Base-by-base conservation (phyloP, 2,329 filamentous ascomycete species). In the Trichophyton verrucosum region DNA sequence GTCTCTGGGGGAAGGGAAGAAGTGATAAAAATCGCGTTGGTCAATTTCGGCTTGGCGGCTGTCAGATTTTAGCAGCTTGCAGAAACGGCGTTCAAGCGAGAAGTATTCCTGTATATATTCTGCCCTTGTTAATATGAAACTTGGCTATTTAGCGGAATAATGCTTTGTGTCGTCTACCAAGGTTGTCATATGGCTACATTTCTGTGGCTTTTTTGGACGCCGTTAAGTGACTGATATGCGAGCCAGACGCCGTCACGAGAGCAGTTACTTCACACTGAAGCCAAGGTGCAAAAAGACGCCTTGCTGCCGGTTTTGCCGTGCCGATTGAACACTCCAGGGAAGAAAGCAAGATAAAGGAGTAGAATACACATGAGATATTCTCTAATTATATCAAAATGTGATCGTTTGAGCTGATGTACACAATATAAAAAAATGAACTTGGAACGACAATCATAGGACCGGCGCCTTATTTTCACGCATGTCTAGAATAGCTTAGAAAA, bases 331-430 rank as follows among this genome's bases (percentile, higher is more conserved):
- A 46, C 42, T 7, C 42, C 15, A 20, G 2, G 15, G 42, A 2
- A 46, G 7, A 47, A 47, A 17, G 40, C 40, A 44, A n/a, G 15
- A 15, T 20, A n/a, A 7, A 24, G 8, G 6, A 47, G 44, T 47
- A 47, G 20, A 24, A 47, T 47, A 30, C 49, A 53, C 49, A 53
- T 24, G 22, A 53, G 49, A 53, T 33, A 33, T 47, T 47, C 44
- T 53, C 40, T 44, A 57, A 57, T 57, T 42, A 57, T 57, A 57
- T 57, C 30, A 59, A 59, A 33, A 59, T 42, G 38, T 33, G 42
- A 59, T 57, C n/a, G 17, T 40, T 30, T 57, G 40, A 44, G 69
- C 68, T 75, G 73, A 75, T 75, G 71, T 75, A 75, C 73, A 75
- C 68, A 69, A 74, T 73, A 71, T 65, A 72, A 64, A 61, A 65